Base-by-base conservation (phyloP, 2,329 filamentous ascomycete genomes). In the Exutisphaerella laricina region DNA sequence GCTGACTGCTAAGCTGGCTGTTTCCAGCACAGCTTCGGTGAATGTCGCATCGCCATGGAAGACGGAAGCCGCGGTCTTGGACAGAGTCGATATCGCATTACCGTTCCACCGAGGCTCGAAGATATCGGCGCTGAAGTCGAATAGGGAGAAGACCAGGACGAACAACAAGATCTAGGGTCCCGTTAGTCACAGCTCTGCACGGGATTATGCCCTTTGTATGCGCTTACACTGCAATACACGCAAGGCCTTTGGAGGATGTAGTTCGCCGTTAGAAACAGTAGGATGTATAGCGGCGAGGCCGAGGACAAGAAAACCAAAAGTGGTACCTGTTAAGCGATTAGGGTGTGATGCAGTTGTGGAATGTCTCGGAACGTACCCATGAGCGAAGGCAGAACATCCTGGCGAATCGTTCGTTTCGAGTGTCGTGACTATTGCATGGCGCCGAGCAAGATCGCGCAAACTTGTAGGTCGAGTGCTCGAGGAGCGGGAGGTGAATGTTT, bases 181-280 rank as follows among this genome's bases (percentile, higher is more conserved):
- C 33, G 18, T 9, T 23, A 12, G 10, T 23, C 20, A n/a, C 2
- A 10, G 12, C 5, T 23, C 18, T 35, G 8, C 5, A 3, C 2
- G 10, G 8, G 20, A 12, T n/a, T 33, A 12, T 26, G 23, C 12
- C 12, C 23, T 26, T 7, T 9, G 14, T 2, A 4, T 12, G 18
- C 3, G 34, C 41, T 12, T 30, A 44, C 41, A 20, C 20, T 26
- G 31, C 92, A 98, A 76, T 98, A 98, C 20, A 95, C 84, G 72
- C 92, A 98, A 39, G 92, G 92, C 40, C 90, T 83, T 70, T 96
- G 94, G 59, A 98, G 82, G 68, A 94, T 85, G 73, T 95, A 97
- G 53, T 89, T 95, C 66, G 89, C 88, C 53, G 88, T 75, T 70
- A 98, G 65, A 62, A 72, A 73, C 60, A 73, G 67, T 49, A 71